Evolutionary conservation across 768 basidiomycete genomes (phyloP).

Genomic region (Rhizopogon salebrosus): DNA sequence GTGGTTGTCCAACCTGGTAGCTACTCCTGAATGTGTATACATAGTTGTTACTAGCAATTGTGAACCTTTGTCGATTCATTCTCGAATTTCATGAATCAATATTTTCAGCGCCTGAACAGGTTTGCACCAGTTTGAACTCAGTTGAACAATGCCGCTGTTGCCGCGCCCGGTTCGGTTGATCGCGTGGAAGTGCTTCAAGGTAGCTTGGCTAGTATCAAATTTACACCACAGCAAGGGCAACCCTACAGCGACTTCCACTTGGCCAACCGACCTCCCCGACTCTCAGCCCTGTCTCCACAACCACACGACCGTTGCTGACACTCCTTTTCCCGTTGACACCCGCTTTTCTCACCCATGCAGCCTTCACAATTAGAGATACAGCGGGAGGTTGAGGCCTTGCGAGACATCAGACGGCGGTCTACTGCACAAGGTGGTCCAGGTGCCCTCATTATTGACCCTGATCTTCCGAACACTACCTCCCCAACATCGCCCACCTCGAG

Average conservation of each 20-base stretch:
- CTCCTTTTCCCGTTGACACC: slow-evolving; percentile 5
- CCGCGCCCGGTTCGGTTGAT: slow-evolving; percentile 1
- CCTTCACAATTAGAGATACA: slow-evolving; percentile 83
- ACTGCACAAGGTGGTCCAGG: slow-evolving; percentile 70
- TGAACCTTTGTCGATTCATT: too few species aligned
- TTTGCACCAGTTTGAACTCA: slow-evolving; percentile 6
- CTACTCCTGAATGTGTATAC: too few species aligned
- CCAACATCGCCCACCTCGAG: slow-evolving; percentile 50
- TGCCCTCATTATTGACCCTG: slow-evolving; percentile 82
- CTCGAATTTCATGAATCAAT: too few species aligned
- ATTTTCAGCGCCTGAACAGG: neutral
- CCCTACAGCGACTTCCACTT: slow-evolving; percentile 1
- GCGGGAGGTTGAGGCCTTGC: slow-evolving; percentile 80
- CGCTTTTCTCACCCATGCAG: slow-evolving; percentile 39
- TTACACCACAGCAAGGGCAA: slow-evolving; percentile 1
- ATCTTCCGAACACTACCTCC: slow-evolving; percentile 74
- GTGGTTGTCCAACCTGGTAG: neutral
- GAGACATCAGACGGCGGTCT: slow-evolving; percentile 81
- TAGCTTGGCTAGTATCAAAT: neutral
- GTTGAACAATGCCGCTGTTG: slow-evolving; percentile 4
- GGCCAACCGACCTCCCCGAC: slow-evolving; percentile 5
- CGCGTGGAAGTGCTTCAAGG: neutral
- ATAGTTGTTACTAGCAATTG: too few species aligned
- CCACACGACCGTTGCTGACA: slow-evolving; percentile 4
- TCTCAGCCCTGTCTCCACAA: slow-evolving; percentile 8